These are phyloP conservation scores for Debaryomyces sp. DNA, from an alignment of 1,139 yeast genomes.

Conservation along the genomic window DNA sequence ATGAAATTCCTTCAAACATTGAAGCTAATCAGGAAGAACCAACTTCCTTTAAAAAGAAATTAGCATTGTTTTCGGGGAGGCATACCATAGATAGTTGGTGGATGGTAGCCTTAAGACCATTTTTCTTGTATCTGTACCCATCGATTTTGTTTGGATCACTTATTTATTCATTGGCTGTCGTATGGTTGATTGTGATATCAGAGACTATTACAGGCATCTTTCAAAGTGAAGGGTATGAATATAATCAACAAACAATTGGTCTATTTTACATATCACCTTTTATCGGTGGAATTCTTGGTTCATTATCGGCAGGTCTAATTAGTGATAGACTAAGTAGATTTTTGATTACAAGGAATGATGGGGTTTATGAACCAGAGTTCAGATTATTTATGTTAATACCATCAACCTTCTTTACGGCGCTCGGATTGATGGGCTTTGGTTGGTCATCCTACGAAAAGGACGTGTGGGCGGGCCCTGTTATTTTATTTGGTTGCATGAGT, in stretches of 20 bases:
- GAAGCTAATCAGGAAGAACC: slow-evolving; percentile 1
- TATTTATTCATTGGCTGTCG: slow-evolving; percentile 58
- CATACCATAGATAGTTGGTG: slow-evolving; percentile 56
- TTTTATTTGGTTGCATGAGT: slow-evolving; percentile 57
- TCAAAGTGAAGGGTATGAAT: slow-evolving; percentile 46
- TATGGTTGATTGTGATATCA: slow-evolving; percentile 64
- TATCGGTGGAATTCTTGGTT: slow-evolving; percentile 61
- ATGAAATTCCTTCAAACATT: neutral
- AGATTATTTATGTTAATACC: slow-evolving; percentile 59
- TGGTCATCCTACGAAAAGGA: slow-evolving; percentile 55
- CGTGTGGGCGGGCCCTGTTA: slow-evolving; percentile 61
- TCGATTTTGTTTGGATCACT: slow-evolving; percentile 56
- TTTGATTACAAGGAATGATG: slow-evolving; percentile 44
- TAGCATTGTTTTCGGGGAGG: slow-evolving; percentile 44
- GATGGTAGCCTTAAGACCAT: slow-evolving; percentile 61
- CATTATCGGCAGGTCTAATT: slow-evolving; percentile 52
- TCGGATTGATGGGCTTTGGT: slow-evolving; percentile 65
- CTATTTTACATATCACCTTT: slow-evolving; percentile 60
- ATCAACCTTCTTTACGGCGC: slow-evolving; percentile 44
- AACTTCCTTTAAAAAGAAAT: slow-evolving; percentile 19
- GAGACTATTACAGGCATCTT: slow-evolving; percentile 59
- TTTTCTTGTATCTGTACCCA: slow-evolving; percentile 54
- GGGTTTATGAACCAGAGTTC: slow-evolving; percentile 66
- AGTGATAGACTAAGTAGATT: slow-evolving; percentile 50
- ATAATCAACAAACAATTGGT: slow-evolving; percentile 54